Conservation (phyloP, 2,329 filamentous ascomycete species). For the Aspergillus sp. region DNA sequence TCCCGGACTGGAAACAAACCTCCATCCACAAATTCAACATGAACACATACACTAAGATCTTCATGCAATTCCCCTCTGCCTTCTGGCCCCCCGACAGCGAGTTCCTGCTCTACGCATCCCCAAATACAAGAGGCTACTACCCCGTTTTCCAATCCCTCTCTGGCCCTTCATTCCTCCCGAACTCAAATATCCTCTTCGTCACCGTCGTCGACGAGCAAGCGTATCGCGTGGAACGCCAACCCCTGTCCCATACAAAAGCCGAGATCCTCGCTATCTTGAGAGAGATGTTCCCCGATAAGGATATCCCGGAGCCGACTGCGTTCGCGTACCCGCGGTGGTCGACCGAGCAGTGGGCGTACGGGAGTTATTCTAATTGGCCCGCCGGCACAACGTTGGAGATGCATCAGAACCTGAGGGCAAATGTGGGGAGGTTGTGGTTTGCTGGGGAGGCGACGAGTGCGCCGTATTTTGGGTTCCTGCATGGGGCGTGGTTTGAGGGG, state of each 20-base stretch:
- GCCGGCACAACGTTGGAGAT: constrained; percentile 60
- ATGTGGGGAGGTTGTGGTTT: constrained; percentile 61
- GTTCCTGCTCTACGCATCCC: constrained; percentile 53
- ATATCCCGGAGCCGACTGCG: constrained; percentile 58
- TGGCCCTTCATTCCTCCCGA: constrained; percentile 57
- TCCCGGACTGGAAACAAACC: constrained; percentile 64
- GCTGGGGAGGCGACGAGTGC: constrained; percentile 64
- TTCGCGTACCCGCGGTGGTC: constrained; percentile 64
- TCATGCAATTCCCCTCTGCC: constrained; percentile 64
- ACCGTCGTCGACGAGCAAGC: constrained; percentile 60
- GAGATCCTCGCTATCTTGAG: constrained; percentile 59
- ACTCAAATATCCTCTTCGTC: constrained; percentile 64
- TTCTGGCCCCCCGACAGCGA: constrained; percentile 62
- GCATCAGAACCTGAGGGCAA: constrained; percentile 67
- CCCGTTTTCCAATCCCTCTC: constrained; percentile 66
- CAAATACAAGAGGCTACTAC: constrained; percentile 51
- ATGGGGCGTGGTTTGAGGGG: constrained; percentile 61
- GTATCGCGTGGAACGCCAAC: constrained; percentile 59
- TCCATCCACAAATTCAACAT: constrained; percentile 65
- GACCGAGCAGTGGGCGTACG: constrained; percentile 51
- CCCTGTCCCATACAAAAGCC: constrained; percentile 56
- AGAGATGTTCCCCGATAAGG: constrained; percentile 60
- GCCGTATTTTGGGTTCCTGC: constrained; percentile 65
- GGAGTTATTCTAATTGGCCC: constrained; percentile 70
- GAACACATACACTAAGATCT: constrained; percentile 72